Base-by-base conservation (phyloP, 2,329 filamentous ascomycete genomes). In the Pseudomassariella vexata region DNA sequence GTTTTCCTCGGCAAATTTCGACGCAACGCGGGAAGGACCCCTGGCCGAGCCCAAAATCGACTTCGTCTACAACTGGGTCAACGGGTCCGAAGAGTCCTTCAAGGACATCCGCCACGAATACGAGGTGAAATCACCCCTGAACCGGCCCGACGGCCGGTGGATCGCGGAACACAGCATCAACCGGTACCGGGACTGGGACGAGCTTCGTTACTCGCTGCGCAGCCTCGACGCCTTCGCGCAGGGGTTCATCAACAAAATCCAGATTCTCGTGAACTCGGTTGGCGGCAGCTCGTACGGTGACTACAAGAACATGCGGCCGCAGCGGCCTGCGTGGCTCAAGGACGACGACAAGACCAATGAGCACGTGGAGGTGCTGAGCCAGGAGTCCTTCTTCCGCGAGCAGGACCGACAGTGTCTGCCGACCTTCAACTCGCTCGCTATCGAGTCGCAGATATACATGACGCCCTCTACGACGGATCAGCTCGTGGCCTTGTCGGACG, bases 31-130 rank as follows among this genome's bases (percentile, higher is more conserved):
- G 28, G 39, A 49, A 23, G 55, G 53, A 4, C 50, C 47, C 19
- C 39, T 62, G 18, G 35, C 43, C 3, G 61, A 64, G 37, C 53
- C 61, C 9, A 62, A 57, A 31, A 61, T 65, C 35, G 60, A 64
- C 39, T 65, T 65, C 41, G 55, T 65, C 8, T 63, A 62, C 35
- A 60, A 58, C 47, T 62, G 61, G 61, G 59, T 65, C 19, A 65
- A 65, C 37, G 60, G 62, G 10, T 61, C 59, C 3, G 60, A 65
- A 10, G 36, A 44, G 16, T 53, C 55, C 10, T 59, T 65, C 28
- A 48, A 45, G 15, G 37, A 49, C 6, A 58, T 56, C 9, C 59
- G 60, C 26, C 52, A 50, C 24, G 47, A 48, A 7, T 65, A 59
- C 34, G 62, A 65, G 39, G 20, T 58, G 9, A 53, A 60, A 30